Conservation (phyloP, 2,329 filamentous ascomycete genomes). For the Diaporthe ampelina region DNA sequence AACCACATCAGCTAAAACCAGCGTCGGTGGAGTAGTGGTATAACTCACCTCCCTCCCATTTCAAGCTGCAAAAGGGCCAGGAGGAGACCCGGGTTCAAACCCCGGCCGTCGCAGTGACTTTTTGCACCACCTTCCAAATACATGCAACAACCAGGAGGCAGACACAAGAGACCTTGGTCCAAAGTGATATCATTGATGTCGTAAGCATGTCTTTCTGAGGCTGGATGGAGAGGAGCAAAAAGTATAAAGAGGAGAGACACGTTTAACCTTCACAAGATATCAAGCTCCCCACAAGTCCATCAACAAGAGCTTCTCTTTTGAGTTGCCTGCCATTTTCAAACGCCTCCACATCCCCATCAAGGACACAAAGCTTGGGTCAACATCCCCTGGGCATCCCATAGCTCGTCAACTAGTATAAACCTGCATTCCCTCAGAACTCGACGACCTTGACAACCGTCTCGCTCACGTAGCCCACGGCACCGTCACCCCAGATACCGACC, state of each 20-base stretch:
- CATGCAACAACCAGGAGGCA: background rate
- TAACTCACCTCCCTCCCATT: conserved; percentile 41
- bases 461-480: conserved; percentile 31
- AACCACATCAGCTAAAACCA: conserved; percentile 9
- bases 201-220: conserved; percentile 17
- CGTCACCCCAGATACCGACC: conserved; percentile 68
- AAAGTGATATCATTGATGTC: conserved; percentile 21
- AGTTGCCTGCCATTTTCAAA: background rate
- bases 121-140: background rate
- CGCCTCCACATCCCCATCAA: background rate
- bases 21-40: conserved; percentile 42
- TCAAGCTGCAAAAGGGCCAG: background rate
- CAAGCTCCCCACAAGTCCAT: background rate
- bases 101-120: conserved; percentile 45
- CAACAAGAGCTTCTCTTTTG: background rate
- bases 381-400: background rate
- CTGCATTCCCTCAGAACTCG: background rate
- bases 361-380: background rate
- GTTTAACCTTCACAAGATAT: background rate
- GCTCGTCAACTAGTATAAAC: background rate
- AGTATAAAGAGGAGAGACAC: conserved; percentile 1
- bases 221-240: conserved; percentile 6
- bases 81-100: conserved; percentile 45
- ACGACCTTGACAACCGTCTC: conserved; percentile 35
- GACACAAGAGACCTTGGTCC: background rate